Conservation (phyloP, 2,329 filamentous ascomycete genomes). For the Diaporthe citriasiana region DNA sequence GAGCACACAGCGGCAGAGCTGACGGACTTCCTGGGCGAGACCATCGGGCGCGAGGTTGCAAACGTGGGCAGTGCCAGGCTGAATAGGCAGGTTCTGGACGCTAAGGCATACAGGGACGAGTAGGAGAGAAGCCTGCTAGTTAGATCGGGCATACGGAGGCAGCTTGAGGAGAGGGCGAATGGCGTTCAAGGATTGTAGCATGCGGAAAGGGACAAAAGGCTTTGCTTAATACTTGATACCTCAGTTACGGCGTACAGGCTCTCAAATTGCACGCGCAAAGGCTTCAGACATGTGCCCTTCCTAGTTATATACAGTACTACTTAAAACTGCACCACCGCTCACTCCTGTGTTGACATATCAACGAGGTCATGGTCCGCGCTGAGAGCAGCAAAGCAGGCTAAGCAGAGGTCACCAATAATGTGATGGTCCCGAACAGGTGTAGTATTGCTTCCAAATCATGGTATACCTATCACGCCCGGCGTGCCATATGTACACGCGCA, state of each 20-base stretch:
- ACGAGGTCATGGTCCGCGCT: too few species aligned
- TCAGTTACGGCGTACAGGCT: slow-evolving; percentile 45
- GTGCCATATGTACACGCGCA: slow-evolving; percentile 34
- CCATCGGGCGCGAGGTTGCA: slow-evolving; percentile 64
- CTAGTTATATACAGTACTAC: not conserved
- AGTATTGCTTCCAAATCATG: slow-evolving; percentile 18
- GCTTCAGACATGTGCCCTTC: not conserved
- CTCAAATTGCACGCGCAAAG: slow-evolving; percentile 39
- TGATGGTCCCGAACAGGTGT: not conserved
- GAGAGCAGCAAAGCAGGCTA: not conserved
- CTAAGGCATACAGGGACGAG: slow-evolving; percentile 62
- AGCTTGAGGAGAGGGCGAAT: slow-evolving; percentile 40
- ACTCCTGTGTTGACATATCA: not conserved
- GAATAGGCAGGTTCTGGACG: slow-evolving; percentile 67
- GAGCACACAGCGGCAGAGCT: slow-evolving; percentile 61
- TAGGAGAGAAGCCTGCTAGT: slow-evolving; percentile 47
- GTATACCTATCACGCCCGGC: slow-evolving; percentile 15
- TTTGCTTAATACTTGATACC: slow-evolving; percentile 37
- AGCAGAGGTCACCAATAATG: not conserved
- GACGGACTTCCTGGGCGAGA: slow-evolving; percentile 68
- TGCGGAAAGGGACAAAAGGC: slow-evolving; percentile 27
- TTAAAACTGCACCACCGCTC: too few species aligned
- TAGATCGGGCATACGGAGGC: slow-evolving; percentile 47
- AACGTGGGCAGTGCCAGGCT: slow-evolving; percentile 61
- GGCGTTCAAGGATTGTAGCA: slow-evolving; percentile 40